Conservation (phyloP, 2,329 filamentous ascomycete species). For the Claviceps monticola region DNA sequence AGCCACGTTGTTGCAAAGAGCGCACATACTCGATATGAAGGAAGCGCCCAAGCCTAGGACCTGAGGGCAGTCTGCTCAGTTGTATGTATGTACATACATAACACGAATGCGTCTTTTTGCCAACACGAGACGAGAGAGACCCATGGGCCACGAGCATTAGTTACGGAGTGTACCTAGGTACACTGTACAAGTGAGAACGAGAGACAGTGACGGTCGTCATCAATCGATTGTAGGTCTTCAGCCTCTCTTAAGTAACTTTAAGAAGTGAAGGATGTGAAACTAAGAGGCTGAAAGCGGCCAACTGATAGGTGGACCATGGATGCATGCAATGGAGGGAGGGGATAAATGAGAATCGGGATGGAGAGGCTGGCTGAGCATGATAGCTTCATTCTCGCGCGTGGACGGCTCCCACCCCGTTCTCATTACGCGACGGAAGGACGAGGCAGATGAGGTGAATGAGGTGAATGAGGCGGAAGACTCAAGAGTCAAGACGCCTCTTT, state of each 20-base stretch:
- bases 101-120: not conserved
- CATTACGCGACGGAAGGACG: not conserved
- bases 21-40: not conserved
- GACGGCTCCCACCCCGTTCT: not conserved
- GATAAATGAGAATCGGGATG: not conserved
- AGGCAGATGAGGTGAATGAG: not conserved
- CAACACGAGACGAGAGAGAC: not conserved
- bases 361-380: slow-evolving; percentile 1
- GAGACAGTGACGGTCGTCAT: not conserved
- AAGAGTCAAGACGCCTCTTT: not conserved
- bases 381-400: slow-evolving; percentile 1
- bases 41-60: not conserved
- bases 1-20: too few relatives aligned
- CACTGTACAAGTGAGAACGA: not conserved
- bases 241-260: not conserved
- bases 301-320: not conserved
- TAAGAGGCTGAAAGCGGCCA: too few relatives aligned
- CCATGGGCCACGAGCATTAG: not conserved
- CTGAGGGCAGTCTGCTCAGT: not conserved
- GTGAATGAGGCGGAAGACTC: too few relatives aligned
- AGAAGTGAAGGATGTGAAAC: too few relatives aligned
- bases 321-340: not conserved
- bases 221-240: not conserved
- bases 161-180: not conserved
- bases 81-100: too few relatives aligned